phyloP scores from a whole-genome alignment of 139 green algal species.

The Micractinium sp. region DNA sequence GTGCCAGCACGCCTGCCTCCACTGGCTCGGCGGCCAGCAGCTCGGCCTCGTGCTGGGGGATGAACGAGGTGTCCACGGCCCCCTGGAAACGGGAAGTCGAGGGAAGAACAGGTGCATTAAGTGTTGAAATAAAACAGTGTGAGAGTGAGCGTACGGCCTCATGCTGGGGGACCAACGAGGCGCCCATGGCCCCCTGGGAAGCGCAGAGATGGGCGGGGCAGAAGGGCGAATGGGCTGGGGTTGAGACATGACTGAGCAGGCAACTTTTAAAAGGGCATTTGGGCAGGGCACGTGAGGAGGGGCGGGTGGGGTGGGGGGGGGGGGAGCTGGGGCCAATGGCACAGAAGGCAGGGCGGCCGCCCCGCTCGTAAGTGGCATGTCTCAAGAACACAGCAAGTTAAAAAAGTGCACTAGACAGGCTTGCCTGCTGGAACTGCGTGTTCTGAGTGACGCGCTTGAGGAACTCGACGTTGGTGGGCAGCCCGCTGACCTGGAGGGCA shows the following conservation, averaged over 20 bases:
- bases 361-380: not conserved
- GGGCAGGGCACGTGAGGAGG: too few species aligned
- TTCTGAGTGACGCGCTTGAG: slow-evolving; percentile 68
- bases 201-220: not conserved
- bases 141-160: not conserved
- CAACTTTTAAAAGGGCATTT: too few species aligned
- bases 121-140: not conserved
- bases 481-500: slow-evolving; percentile 65
- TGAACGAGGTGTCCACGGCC: slow-evolving; percentile 57
- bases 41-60: slow-evolving; percentile 40
- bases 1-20: slow-evolving; percentile 3
- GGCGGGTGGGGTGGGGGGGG: too few species aligned
- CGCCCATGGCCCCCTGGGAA: slow-evolving; percentile 39
- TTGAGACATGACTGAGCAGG: too few species aligned
- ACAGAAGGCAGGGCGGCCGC: not conserved
- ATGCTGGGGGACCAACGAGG: slow-evolving; percentile 47
- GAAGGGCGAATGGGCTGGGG: too few species aligned
- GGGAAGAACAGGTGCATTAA: not conserved
- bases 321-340: not conserved
- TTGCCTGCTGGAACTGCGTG: slow-evolving; percentile 57
- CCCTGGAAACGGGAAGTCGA: slow-evolving; percentile 17
- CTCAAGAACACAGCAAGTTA: slow-evolving; percentile 3
- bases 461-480: slow-evolving; percentile 84
- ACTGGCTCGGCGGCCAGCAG: slow-evolving; percentile 21
- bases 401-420: not conserved